phyloP scores from a whole-genome alignment of 768 basidiomycete genomes.

The Boletus insuetus region DNA sequence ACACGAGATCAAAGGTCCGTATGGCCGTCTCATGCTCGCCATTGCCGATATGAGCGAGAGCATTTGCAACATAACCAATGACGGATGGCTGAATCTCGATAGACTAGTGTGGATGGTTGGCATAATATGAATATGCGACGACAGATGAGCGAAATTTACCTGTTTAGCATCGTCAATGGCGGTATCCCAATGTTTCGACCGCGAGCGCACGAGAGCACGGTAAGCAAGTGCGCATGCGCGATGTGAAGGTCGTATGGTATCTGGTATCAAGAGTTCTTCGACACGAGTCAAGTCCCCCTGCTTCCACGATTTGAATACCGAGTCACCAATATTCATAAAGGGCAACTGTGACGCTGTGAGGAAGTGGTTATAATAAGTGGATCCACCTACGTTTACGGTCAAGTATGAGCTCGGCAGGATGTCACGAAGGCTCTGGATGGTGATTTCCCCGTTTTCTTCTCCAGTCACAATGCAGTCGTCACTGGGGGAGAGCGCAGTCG shows the following conservation, averaged over 20 bases:
- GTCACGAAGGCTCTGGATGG: background rate
- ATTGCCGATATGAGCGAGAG: background rate
- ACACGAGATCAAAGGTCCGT: conserved; percentile 2
- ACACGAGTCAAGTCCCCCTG: background rate
- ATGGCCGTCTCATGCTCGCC: background rate
- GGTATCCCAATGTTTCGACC: background rate
- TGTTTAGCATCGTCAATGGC: conserved; percentile 5
- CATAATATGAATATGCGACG: rapidly evolving
- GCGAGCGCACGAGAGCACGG: background rate
- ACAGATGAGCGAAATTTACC: background rate
- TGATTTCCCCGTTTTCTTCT: background rate
- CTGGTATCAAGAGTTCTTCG: background rate
- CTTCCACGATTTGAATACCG: background rate
- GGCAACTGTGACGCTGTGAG: background rate
- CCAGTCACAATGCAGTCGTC: background rate
- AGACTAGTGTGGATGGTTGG: background rate
- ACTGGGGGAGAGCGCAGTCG: no score
- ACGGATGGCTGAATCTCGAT: background rate
- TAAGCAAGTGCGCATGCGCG: conserved; percentile 1
- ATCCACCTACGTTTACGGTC: background rate
- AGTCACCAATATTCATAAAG: background rate
- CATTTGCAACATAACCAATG: conserved; percentile 9
- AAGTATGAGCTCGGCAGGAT: conserved; percentile 1
- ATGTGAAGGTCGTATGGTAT: background rate
- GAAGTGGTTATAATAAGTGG: no score